Base-by-base conservation (phyloP, 2,329 filamentous ascomycete genomes). In the Phaeosphaeria sp. region DNA sequence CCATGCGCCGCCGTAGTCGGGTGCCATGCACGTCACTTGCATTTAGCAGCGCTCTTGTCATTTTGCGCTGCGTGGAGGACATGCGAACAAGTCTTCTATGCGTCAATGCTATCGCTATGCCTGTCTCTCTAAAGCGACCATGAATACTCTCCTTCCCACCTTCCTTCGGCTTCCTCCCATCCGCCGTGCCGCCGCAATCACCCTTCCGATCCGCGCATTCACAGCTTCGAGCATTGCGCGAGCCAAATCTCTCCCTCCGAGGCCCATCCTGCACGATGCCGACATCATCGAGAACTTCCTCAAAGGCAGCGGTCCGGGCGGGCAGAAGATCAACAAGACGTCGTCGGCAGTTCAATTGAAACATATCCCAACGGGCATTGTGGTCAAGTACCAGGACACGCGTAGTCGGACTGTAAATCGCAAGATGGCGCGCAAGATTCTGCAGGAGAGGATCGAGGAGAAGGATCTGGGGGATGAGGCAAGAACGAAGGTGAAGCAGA, bases 271-370 rank as follows among this genome's bases (percentile, higher is more conserved):
- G 20, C 84, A 88, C 13, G 93, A 97, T 65, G 81, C 84, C 18
- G 93, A 97, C 52, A 87, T 98, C 65, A 88, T 89, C 55, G 91
- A 97, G 72, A 85, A 84, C 43, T 98, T 96, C 79, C 84, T 99
- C 59, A 96, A 95, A 75, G 95, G 95, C 68, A 91, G 87, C 67
- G 95, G 95, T 1, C 94, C 95, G 0, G 95, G 95, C 22, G 95
- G 95, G 0, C 95, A 99, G 75, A 97, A 97, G 77, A 98, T 98
- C 80, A 99, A 99, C 80, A 99, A 99, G 87, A 99, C 95, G 23
- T 93, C 89, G 64, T 97, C 92, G 0, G 94, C 94, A 39, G 94
- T 97, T 2, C 95, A 99, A 76, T 83, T 99, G 36, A 95, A 90
- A 66, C 95, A 99, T 77, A 80, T 90, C 17, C 92, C 94, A 6